phyloP scores from a whole-genome alignment of 2,329 filamentous ascomycete genomes.

The Pseudogymnoascus pannorum region DNA sequence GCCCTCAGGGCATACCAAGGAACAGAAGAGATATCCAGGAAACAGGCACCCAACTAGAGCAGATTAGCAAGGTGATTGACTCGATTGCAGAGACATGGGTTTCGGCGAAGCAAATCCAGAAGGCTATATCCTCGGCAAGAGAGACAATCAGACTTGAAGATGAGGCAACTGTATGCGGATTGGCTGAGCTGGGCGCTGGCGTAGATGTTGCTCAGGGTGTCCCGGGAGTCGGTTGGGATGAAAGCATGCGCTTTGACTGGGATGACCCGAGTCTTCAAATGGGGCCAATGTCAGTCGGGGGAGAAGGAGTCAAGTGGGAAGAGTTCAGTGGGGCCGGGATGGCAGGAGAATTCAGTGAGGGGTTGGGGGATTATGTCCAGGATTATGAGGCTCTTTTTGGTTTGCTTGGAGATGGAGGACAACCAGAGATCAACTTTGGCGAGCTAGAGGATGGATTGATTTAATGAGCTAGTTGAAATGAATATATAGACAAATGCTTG shows the following conservation, averaged over 20 bases:
- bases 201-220: slow-evolving; percentile 1
- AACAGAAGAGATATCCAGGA: slow-evolving; percentile 32
- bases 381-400: slow-evolving; percentile 10
- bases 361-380: slow-evolving; percentile 5
- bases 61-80: slow-evolving; percentile 42
- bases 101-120: slow-evolving; percentile 37
- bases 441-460: background rate
- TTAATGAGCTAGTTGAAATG: background rate
- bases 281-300: background rate
- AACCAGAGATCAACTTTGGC: slow-evolving; percentile 1
- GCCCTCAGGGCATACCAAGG: slow-evolving; percentile 19
- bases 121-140: slow-evolving; percentile 25
- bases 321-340: slow-evolving; percentile 2
- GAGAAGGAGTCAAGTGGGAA: slow-evolving; percentile 3
- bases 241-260: slow-evolving; percentile 5
- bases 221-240: background rate
- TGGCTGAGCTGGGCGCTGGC: background rate
- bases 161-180: background rate
- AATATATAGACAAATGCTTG: background rate
- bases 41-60: slow-evolving; percentile 43
- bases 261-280: slow-evolving; percentile 6
- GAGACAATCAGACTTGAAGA: slow-evolving; percentile 7
- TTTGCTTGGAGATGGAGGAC: slow-evolving; percentile 5
- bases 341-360: slow-evolving; percentile 5
- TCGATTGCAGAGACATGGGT: slow-evolving; percentile 45